Evolutionary conservation across 345 rosid genomes (phyloP), one percentile per base, ranked within the genome.

Genomic region (Eucalyptus urophylla): DNA sequence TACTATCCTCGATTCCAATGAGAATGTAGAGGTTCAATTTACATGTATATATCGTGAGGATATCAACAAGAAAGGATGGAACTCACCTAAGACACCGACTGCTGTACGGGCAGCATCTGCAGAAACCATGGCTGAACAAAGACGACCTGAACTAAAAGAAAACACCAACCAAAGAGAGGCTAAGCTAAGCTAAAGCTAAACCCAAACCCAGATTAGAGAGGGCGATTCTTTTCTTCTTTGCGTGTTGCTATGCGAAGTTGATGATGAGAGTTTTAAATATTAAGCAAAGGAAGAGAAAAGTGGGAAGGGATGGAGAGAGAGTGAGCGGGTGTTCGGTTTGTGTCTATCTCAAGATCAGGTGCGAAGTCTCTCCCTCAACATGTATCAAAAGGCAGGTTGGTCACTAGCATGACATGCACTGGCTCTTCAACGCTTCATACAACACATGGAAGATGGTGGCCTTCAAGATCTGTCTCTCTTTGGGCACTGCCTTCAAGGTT

Each of bases 41-140:
- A 87, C 29, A 11, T 56, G 49, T 44, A 31, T 44, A 44, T 14
- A 51, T 15, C 87, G 87, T 6, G 87, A 33, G 65, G 47, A 67
- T 11, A 62, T 44, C 17, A 21, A 60, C 31, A 54, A 24, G 53
- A 15, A 62, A 40, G 27, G 16, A 33, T 22, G 45, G 45, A 25
- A 81, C 90, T 33, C 80, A 95, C 99, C 99, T 85, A 93, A 6
- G 69, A 96, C 62, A 14, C 99, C 99, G 83, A 96, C 94, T 49
- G 92, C 95, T 86, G 92, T 94, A 76, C 97, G 93, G 69, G 88
- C 89, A 56, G 90, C 90, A 8, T 93, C 91, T 76, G 92, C 88
- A 89, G 97, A 91, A 89, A 91, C 95, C 98, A 96, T 96, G 88
- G 88, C 88, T 86, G 56, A 86, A 54, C 37, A 37, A 25, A 9